Conservation (phyloP, 2,329 filamentous ascomycete species). For the Sporothrix pseudoabietina region DNA sequence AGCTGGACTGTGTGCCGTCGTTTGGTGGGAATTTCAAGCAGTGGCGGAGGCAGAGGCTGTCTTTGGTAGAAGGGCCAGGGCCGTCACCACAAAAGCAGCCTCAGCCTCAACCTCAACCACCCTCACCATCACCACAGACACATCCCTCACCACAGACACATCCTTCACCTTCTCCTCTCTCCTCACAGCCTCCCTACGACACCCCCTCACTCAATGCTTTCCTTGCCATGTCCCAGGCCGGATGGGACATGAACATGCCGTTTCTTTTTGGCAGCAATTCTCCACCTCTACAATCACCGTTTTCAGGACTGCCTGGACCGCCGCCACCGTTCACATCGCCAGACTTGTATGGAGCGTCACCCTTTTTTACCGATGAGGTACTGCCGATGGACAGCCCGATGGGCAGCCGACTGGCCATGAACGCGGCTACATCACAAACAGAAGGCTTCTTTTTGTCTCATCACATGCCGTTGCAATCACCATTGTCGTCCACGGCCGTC, state of each 20-base stretch:
- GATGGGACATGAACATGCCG: slow-evolving; percentile 4
- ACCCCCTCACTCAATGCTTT: neutral
- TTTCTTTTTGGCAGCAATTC: neutral
- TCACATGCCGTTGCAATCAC: neutral
- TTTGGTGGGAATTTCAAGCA: slow-evolving; percentile 30
- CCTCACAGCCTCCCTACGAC: neutral
- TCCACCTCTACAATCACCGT: neutral
- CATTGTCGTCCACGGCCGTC: neutral
- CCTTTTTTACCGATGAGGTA: neutral
- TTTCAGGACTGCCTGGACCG: neutral
- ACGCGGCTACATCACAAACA: neutral
- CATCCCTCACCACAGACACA: neutral
- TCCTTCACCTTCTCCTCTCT: neutral
- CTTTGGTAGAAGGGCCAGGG: no score
- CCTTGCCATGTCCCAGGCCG: neutral
- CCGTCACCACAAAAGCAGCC: neutral
- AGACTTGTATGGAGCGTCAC: neutral
- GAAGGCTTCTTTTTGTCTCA: neutral
- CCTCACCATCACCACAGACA: neutral
- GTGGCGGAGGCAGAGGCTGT: slow-evolving; percentile 13
- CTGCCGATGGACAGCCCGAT: neutral
- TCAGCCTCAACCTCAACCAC: neutral
- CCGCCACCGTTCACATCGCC: neutral
- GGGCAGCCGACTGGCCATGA: neutral
- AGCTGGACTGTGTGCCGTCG: slow-evolving; percentile 29